phyloP scores from a whole-genome alignment of 345 rosid species.

The Durio zibethinus region DNA sequence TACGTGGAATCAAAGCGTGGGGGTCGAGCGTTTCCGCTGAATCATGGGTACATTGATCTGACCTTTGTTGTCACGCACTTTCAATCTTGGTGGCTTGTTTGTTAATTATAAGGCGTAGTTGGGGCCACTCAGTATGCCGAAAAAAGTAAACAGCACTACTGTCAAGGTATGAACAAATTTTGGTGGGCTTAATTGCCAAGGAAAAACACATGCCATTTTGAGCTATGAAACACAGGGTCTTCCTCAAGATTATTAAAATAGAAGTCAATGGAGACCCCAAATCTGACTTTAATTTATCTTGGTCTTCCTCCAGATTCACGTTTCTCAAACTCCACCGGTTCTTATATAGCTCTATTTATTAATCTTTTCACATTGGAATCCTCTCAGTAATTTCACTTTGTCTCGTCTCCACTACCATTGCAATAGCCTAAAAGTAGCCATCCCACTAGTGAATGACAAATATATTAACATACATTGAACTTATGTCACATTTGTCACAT shows the following conservation, averaged over 20 bases:
- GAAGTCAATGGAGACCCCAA: neutral
- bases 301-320: neutral
- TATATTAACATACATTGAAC: no score
- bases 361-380: neutral
- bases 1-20: constrained; percentile 16
- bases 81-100: neutral
- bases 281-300: neutral
- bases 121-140: neutral
- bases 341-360: neutral
- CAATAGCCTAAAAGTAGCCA: neutral
- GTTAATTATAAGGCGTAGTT: neutral
- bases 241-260: neutral
- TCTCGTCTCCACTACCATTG: neutral
- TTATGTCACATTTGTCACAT: neutral
- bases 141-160: neutral
- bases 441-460: neutral
- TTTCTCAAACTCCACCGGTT: neutral
- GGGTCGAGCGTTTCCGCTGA: neutral
- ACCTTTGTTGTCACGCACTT: neutral
- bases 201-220: neutral
- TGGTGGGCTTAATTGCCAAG: neutral
- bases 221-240: neutral
- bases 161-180: neutral
- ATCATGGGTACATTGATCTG: neutral
- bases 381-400: neutral